phyloP scores from a whole-genome alignment of 2,329 filamentous ascomycete species.

The Penicillium paneum region DNA sequence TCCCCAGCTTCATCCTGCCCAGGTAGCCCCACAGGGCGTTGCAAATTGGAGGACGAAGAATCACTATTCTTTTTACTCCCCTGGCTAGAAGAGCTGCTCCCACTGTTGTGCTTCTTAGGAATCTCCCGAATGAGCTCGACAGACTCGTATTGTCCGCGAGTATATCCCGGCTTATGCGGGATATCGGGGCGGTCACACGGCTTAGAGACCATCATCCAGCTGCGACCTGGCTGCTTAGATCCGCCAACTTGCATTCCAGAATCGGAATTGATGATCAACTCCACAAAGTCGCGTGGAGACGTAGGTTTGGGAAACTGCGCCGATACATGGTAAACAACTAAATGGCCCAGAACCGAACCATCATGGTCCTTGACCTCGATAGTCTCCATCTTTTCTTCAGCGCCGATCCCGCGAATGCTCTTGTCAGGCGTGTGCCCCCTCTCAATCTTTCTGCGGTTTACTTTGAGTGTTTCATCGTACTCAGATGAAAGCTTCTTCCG shows the following conservation, averaged over 20 bases:
- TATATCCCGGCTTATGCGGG: slow-evolving; percentile 66
- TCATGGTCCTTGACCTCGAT: slow-evolving; percentile 52
- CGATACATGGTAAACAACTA: slow-evolving; percentile 74
- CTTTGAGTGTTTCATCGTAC: slow-evolving; percentile 72
- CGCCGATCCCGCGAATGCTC: slow-evolving; percentile 80
- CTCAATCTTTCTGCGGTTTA: slow-evolving; percentile 65
- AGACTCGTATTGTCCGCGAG: slow-evolving; percentile 84
- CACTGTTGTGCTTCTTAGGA: slow-evolving; percentile 39
- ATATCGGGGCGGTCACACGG: slow-evolving; percentile 75
- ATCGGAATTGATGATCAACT: slow-evolving; percentile 67
- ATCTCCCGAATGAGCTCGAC: slow-evolving; percentile 89
- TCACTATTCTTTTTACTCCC: slow-evolving; percentile 35
- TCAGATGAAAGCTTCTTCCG: slow-evolving; percentile 72
- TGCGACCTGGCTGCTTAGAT: slow-evolving; percentile 49
- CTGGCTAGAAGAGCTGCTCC: slow-evolving; percentile 8
- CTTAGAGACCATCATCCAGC: slow-evolving; percentile 84
- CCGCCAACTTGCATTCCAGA: slow-evolving; percentile 32
- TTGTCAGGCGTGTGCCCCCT: slow-evolving; percentile 66
- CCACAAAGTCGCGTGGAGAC: slow-evolving; percentile 82
- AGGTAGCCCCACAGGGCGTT: slow-evolving; percentile 33
- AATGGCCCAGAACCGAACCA: slow-evolving; percentile 22
- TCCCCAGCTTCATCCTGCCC: not conserved
- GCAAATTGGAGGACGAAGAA: slow-evolving; percentile 30
- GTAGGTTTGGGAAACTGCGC: slow-evolving; percentile 89
- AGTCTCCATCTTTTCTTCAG: slow-evolving; percentile 69